phyloP scores from a whole-genome alignment of 2,329 filamentous ascomycete species.

The Cladophialophora carrionii region DNA sequence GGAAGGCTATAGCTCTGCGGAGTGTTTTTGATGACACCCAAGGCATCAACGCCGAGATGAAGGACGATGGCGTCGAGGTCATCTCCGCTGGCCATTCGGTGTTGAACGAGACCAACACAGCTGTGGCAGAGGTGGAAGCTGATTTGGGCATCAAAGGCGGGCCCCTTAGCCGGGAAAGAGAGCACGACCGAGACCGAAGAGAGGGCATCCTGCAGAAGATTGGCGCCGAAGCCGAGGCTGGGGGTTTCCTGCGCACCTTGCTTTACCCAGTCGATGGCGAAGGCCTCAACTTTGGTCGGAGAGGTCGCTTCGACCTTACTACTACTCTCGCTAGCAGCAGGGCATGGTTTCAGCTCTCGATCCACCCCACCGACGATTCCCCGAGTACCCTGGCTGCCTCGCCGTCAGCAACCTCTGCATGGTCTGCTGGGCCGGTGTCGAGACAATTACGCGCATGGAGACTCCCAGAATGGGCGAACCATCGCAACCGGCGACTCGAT shows the following conservation, averaged over 20 bases:
- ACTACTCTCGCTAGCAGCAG: slow-evolving; percentile 78
- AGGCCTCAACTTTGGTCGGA: slow-evolving; percentile 78
- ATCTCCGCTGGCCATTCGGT: slow-evolving; percentile 76
- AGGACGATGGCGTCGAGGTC: slow-evolving; percentile 85
- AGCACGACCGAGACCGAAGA: slow-evolving; percentile 77
- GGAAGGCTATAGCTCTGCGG: slow-evolving; percentile 85
- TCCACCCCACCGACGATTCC: slow-evolving; percentile 88
- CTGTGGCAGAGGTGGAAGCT: slow-evolving; percentile 73
- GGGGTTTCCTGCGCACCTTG: slow-evolving; percentile 78
- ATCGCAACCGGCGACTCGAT: slow-evolving; percentile 85
- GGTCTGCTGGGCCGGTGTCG: slow-evolving; percentile 92
- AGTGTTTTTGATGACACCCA: slow-evolving; percentile 89
- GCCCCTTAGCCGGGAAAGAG: slow-evolving; percentile 69
- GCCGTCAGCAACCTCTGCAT: slow-evolving; percentile 74
- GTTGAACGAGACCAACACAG: slow-evolving; percentile 81
- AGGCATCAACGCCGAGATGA: slow-evolving; percentile 97
- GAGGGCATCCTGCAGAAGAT: slow-evolving; percentile 86
- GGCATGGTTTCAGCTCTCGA: slow-evolving; percentile 89
- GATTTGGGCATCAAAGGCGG: slow-evolving; percentile 77
- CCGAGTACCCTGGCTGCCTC: slow-evolving; percentile 74
- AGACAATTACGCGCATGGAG: slow-evolving; percentile 92
- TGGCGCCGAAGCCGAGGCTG: slow-evolving; percentile 76
- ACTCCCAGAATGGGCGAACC: slow-evolving; percentile 93
- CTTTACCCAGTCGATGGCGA: slow-evolving; percentile 77
- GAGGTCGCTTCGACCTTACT: slow-evolving; percentile 77